A percentile compares a stretch with the other conserved stretches of the same genome.
These are phyloP conservation scores for Sclerospora graminicola DNA, from an alignment of 352 stramenopile species.

Conservation along the genomic window DNA sequence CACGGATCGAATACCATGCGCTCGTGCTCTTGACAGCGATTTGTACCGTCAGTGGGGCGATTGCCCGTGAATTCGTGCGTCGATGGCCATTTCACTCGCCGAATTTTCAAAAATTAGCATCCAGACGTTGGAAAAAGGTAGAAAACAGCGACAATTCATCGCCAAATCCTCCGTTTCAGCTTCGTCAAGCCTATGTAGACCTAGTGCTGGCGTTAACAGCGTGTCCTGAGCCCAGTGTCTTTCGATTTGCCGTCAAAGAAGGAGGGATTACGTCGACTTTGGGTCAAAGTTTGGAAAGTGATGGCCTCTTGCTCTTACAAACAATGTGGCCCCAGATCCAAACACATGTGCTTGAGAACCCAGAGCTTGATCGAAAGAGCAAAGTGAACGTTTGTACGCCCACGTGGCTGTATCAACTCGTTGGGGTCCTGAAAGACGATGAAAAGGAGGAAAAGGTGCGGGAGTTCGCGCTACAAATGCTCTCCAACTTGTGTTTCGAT, in stretches of 20 bases:
- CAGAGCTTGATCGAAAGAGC: constrained; percentile 37
- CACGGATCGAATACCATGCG: constrained; percentile 58
- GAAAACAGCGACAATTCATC: constrained; percentile 2
- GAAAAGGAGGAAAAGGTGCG: constrained; percentile 33
- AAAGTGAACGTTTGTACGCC: constrained; percentile 59
- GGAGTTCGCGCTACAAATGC: constrained; percentile 24
- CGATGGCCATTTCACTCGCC: constrained; percentile 71
- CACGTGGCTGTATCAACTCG: constrained; percentile 49
- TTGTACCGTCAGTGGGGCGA: constrained; percentile 24
- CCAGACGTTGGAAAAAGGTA: constrained; percentile 43
- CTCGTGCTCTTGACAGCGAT: constrained; percentile 49
- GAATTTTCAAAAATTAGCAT: constrained; percentile 48
- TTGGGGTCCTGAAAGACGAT: constrained; percentile 48
- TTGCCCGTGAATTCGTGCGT: constrained; percentile 60
- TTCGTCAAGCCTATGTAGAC: constrained; percentile 53
- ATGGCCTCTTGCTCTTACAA: constrained; percentile 44
- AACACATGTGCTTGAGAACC: constrained; percentile 42
- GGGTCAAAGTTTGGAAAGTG: constrained; percentile 70
- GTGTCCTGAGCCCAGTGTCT: constrained; percentile 65
- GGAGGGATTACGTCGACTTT: constrained; percentile 48
- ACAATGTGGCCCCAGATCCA: constrained; percentile 34
- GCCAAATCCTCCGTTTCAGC: constrained; percentile 30
- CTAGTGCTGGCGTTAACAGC: constrained; percentile 51
- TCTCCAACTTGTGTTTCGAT: constrained; percentile 54
- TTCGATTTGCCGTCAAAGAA: constrained; percentile 72